Evolutionary conservation across 768 basidiomycete species (phyloP).

Genomic region (Krasilnikovozyma curviuscula): DNA sequence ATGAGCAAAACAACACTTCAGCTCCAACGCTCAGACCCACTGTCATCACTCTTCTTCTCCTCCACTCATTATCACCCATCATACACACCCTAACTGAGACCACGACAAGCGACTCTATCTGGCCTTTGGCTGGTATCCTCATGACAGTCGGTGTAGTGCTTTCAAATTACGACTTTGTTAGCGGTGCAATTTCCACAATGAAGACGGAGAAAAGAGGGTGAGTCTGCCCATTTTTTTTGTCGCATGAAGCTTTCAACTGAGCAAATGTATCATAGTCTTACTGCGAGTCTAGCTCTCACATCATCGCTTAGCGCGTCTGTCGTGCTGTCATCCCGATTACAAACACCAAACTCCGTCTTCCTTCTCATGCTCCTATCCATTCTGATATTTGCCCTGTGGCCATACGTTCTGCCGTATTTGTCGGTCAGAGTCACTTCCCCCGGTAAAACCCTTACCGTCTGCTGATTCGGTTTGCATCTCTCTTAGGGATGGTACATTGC

Average conservation of each 20-base stretch:
- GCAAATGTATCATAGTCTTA: conserved; percentile 45
- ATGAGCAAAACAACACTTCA: no score
- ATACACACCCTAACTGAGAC: conserved; percentile 79
- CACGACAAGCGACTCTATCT: conserved; percentile 90
- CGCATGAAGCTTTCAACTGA: conserved; percentile 57
- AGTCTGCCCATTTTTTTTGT: neutral
- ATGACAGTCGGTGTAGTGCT: conserved; percentile 50
- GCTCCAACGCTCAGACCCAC: conserved; percentile 39
- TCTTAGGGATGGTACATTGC: neutral
- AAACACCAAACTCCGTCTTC: conserved; percentile 68
- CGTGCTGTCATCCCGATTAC: conserved; percentile 74
- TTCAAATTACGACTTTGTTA: neutral
- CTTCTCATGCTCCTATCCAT: conserved; percentile 69
- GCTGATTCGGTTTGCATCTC: neutral
- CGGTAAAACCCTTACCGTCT: neutral
- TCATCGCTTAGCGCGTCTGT: conserved; percentile 83
- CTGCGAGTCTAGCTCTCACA: conserved; percentile 27
- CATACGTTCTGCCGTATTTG: conserved; percentile 47
- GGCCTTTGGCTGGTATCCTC: conserved; percentile 74
- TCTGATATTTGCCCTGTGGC: conserved; percentile 64
- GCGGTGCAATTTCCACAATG: neutral
- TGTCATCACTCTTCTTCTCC: conserved; percentile 65
- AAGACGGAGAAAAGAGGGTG: neutral
- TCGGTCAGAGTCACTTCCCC: conserved; percentile 7
- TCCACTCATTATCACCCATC: conserved; percentile 79